These are phyloP conservation scores for Dryas octopetala DNA, from an alignment of 306 rosid genomes.

Conservation along the genomic window DNA sequence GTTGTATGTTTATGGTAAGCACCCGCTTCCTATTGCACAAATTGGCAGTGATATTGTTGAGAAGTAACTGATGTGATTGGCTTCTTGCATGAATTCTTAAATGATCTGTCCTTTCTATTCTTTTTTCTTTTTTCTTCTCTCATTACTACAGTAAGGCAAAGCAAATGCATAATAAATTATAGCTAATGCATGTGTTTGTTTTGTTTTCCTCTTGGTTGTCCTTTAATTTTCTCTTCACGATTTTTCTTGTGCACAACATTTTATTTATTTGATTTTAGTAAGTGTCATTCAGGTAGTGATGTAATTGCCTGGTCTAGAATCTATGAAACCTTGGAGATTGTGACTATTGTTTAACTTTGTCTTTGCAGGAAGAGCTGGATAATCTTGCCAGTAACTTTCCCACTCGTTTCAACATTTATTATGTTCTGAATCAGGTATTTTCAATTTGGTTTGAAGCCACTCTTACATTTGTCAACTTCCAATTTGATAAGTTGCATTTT, in stretches of 20 bases:
- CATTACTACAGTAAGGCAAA: not conserved
- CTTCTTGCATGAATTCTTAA: not conserved
- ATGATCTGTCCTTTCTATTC: not conserved
- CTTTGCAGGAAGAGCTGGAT: constrained; percentile 43
- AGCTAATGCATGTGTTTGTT: not conserved
- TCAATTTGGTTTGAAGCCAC: not conserved
- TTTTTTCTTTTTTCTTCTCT: too few species aligned
- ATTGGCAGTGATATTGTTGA: not conserved
- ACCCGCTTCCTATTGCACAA: not conserved
- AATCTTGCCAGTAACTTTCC: constrained; percentile 29
- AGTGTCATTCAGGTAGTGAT: not conserved
- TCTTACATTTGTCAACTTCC: not conserved
- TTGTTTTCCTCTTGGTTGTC: not conserved
- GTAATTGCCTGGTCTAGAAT: constrained; percentile 8
- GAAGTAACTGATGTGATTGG: not conserved
- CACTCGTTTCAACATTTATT: constrained; percentile 31
- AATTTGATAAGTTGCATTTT: not conserved
- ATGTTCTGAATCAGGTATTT: constrained; percentile 44
- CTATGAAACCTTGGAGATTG: not conserved
- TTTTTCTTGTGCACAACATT: not conserved
- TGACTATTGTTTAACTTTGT: not conserved
- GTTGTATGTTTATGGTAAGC: not conserved
- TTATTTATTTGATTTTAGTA: not conserved
- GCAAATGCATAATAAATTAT: not conserved
- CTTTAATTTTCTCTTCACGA: not conserved